Conservation (phyloP, 345 rosid species). For the Lepidium didymum region DNA sequence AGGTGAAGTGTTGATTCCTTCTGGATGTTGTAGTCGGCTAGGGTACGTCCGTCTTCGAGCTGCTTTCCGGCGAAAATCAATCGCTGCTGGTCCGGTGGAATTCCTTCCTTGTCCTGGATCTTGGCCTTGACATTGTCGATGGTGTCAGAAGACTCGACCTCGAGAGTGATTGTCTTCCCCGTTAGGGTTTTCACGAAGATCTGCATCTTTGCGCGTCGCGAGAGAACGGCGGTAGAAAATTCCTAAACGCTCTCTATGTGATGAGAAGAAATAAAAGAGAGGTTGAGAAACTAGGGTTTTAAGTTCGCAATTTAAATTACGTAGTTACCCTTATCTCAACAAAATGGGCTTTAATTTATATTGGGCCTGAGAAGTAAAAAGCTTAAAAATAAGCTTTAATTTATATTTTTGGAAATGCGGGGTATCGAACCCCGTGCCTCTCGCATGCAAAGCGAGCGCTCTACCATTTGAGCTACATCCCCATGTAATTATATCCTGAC, state of each 20-base stretch:
- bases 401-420: conserved; percentile 58
- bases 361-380: background rate
- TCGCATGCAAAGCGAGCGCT: conserved; percentile 95
- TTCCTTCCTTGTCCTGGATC: conserved; percentile 60
- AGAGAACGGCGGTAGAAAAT: conserved; percentile 1
- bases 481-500: background rate
- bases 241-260: background rate
- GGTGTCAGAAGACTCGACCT: conserved; percentile 56
- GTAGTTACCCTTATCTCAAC: background rate
- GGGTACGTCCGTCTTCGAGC: conserved; percentile 55
- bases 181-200: conserved; percentile 34
- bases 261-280: background rate
- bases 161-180: conserved; percentile 31
- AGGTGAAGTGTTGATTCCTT: conserved; percentile 52
- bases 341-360: background rate
- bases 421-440: conserved; percentile 90
- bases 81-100: conserved; percentile 66
- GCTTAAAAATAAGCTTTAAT: background rate
- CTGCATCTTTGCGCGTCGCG: conserved; percentile 21
- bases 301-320: background rate
- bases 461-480: conserved; percentile 63
- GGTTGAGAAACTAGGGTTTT: conserved; percentile 42
- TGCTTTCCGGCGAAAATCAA: conserved; percentile 68
- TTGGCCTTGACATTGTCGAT: conserved; percentile 67
- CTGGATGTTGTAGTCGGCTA: conserved; percentile 50